phyloP scores from a whole-genome alignment of 345 rosid species.

The Microthlaspi erraticum region DNA sequence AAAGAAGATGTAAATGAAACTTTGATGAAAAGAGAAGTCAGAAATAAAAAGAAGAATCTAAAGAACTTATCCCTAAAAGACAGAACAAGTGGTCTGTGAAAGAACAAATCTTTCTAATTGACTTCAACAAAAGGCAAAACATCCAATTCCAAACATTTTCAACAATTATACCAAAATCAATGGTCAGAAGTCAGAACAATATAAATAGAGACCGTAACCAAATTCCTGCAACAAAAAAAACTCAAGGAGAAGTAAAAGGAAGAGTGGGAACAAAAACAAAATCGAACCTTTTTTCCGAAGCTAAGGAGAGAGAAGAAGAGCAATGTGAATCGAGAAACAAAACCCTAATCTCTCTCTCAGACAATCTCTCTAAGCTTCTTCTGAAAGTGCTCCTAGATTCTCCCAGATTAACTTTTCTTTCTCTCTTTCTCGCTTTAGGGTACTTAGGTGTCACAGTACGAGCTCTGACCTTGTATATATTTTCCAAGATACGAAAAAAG shows the following conservation, averaged over 20 bases:
- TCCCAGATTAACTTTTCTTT: conserved; percentile 14
- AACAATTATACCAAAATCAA: conserved; percentile 13
- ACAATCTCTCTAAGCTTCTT: no score
- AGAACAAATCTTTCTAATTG: conserved; percentile 31
- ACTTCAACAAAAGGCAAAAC: conserved; percentile 6
- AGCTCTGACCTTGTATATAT: conserved; percentile 13
- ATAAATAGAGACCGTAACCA: background rate
- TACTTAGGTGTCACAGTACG: conserved; percentile 26
- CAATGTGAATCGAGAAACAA: conserved; percentile 4
- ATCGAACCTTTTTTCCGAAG: conserved; percentile 36
- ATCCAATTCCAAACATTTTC: no score
- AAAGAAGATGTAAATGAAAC: conserved; percentile 28
- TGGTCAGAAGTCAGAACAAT: no score
- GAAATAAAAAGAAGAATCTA: conserved; percentile 34
- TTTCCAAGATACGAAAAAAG: conserved; percentile 33
- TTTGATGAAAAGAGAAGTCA: conserved; percentile 35
- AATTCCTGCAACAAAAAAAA: background rate
- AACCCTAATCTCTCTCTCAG: no score
- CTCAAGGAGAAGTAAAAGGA: conserved; percentile 27
- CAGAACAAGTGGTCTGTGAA: conserved; percentile 43
- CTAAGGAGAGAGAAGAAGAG: conserved; percentile 25
- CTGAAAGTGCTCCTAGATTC: conserved; percentile 28
- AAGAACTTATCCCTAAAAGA: conserved; percentile 48
- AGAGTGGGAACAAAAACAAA: conserved; percentile 32
- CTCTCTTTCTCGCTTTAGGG: conserved; percentile 14